These are phyloP conservation scores for Pleurotus ostreatus DNA, from an alignment of 768 basidiomycete species.

Conservation along the genomic window DNA sequence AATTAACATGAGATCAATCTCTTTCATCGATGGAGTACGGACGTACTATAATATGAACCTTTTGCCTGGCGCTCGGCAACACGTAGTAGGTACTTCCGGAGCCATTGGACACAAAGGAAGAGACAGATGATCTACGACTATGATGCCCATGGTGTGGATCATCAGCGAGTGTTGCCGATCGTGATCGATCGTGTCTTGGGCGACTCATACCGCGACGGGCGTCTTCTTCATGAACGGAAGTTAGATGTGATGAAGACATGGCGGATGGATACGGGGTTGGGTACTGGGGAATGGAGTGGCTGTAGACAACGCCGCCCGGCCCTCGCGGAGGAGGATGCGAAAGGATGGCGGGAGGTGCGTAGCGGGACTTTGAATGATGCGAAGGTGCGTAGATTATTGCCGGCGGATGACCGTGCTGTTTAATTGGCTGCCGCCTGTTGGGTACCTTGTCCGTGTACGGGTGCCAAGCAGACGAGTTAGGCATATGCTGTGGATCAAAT, in stretches of 20 bases:
- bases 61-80: constrained; percentile 66
- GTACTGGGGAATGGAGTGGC: constrained; percentile 59
- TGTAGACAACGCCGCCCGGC: constrained; percentile 62
- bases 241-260: constrained; percentile 27
- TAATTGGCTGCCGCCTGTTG: constrained; percentile 18
- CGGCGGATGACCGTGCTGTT: constrained; percentile 43
- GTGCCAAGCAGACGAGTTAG: constrained; percentile 31
- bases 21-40: constrained; percentile 10
- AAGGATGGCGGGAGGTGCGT: constrained; percentile 57
- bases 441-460: constrained; percentile 15
- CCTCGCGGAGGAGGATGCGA: constrained; percentile 50
- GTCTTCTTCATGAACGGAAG: constrained; percentile 35
- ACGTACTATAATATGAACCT: constrained; percentile 72
- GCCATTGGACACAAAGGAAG: constrained; percentile 44
- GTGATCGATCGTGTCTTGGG: constrained; percentile 22
- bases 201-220: constrained; percentile 21
- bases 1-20: constrained; percentile 11
- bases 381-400: constrained; percentile 58
- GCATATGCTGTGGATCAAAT: constrained; percentile 27
- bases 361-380: constrained; percentile 44
- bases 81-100: constrained; percentile 76
- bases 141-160: constrained; percentile 13
- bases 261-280: constrained; percentile 38
- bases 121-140: constrained; percentile 27
- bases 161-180: constrained; percentile 17